Conservation (phyloP, 225 moss, liverwort and hornwort genomes). For the Marchantia polymorpha region DNA sequence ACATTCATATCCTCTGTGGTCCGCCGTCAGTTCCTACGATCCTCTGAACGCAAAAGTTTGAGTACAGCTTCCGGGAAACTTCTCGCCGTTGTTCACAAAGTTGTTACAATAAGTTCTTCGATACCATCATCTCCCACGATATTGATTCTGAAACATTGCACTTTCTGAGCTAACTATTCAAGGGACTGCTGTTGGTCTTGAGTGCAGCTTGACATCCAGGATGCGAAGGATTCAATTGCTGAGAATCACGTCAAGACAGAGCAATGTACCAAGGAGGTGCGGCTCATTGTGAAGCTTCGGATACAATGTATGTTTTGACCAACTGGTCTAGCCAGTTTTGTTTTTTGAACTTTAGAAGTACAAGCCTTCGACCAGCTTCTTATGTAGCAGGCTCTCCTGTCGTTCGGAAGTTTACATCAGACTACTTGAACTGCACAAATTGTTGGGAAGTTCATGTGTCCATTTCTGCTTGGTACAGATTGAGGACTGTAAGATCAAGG, state of each 20-base stretch:
- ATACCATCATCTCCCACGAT: too few relatives aligned
- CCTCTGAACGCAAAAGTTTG: background rate
- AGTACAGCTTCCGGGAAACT: background rate
- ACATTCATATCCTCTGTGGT: background rate
- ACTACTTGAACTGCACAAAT: background rate
- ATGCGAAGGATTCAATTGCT: slow-evolving; percentile 38
- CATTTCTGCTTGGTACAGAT: slow-evolving; percentile 24
- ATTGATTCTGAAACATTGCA: background rate
- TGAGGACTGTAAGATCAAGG: slow-evolving; percentile 32
- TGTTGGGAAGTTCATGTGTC: background rate
- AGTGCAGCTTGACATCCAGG: slow-evolving; percentile 34
- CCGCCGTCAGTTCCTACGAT: background rate
- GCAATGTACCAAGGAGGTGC: slow-evolving; percentile 61
- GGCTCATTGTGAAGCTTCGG: slow-evolving; percentile 42
- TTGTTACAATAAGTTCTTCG: background rate
- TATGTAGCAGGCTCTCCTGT: background rate
- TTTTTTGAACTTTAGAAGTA: background rate
- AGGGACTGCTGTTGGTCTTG: background rate
- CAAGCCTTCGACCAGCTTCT: background rate
- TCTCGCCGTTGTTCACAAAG: background rate
- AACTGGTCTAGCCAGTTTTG: slow-evolving; percentile 8
- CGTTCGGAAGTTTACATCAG: background rate
- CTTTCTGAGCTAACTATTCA: too few relatives aligned
- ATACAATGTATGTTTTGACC: slow-evolving; percentile 28
- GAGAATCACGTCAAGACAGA: slow-evolving; percentile 38